phyloP scores from a whole-genome alignment of 805 yeast species.

The Ogataea nitratoaversa region DNA sequence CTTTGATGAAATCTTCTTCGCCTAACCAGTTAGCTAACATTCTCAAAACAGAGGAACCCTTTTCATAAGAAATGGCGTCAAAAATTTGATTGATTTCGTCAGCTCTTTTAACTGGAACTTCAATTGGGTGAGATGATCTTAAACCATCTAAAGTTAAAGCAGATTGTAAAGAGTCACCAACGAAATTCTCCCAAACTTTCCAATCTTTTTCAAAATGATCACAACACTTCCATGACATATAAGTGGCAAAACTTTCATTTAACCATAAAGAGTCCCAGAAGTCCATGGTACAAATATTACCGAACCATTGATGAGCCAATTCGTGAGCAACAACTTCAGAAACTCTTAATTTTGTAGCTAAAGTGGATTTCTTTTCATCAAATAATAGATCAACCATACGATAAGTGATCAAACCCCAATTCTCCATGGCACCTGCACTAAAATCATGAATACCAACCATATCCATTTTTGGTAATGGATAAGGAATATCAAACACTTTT shows the following conservation, averaged over 20 bases:
- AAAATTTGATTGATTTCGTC: constrained; percentile 79
- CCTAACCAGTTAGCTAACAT: constrained; percentile 77
- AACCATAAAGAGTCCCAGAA: constrained; percentile 95
- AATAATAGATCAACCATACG: constrained; percentile 55
- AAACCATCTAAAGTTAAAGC: constrained; percentile 55
- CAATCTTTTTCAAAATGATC: constrained; percentile 72
- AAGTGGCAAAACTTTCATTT: constrained; percentile 87
- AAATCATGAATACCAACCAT: constrained; percentile 76
- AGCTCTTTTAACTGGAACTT: constrained; percentile 80
- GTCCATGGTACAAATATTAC: constrained; percentile 84
- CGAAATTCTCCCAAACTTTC: constrained; percentile 68
- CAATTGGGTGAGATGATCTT: constrained; percentile 74
- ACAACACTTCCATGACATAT: constrained; percentile 73
- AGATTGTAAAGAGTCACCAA: constrained; percentile 49
- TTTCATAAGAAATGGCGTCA: constrained; percentile 77
- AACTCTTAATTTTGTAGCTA: constrained; percentile 60
- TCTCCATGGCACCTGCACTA: constrained; percentile 88
- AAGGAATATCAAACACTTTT: constrained; percentile 45
- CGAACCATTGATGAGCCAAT: constrained; percentile 93
- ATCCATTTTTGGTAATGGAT: constrained; percentile 83
- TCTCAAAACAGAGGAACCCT: constrained; percentile 73
- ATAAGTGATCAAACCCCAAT: constrained; percentile 80
- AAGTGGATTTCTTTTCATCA: constrained; percentile 43
- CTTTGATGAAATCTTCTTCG: constrained; percentile 62
- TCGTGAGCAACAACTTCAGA: constrained; percentile 84